A percentile compares a stretch with the other conserved stretches of the same genome.
Conservation (phyloP, 1,284 basidiomycete species). For the Pterulicium gracile region DNA sequence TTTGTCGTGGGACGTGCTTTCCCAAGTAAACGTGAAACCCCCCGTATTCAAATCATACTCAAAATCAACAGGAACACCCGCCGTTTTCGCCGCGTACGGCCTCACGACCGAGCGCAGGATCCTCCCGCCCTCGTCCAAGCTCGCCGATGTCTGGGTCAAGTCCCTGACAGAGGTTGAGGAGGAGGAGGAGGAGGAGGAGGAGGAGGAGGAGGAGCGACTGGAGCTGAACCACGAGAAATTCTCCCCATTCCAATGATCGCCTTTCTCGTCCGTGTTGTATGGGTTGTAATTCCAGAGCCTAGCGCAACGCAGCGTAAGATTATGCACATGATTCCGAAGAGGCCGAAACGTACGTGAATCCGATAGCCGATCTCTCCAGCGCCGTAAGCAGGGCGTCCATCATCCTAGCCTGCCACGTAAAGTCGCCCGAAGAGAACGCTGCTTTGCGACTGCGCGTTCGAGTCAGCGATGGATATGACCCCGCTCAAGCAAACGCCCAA, state of each 20-base stretch:
- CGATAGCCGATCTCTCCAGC: conserved; percentile 61
- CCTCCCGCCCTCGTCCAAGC: conserved; percentile 73
- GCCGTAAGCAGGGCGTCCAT: conserved; percentile 83
- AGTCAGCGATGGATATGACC: conserved; percentile 2
- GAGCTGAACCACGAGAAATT: conserved; percentile 90
- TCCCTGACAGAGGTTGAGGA: conserved; percentile 21
- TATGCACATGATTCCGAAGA: conserved; percentile 1
- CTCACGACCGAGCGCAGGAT: conserved; percentile 71
- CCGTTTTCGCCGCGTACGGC: conserved; percentile 71
- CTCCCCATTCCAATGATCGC: conserved; percentile 94
- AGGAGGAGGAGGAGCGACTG: conserved; percentile 39
- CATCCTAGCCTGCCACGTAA: conserved; percentile 74
- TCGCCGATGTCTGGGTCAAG: conserved; percentile 43
- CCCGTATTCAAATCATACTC: conserved; percentile 66
- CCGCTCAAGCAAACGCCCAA: conserved; percentile 8
- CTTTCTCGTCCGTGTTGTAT: conserved; percentile 64
- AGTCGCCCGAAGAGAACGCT: conserved; percentile 68
- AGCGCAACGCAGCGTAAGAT: conserved; percentile 5
- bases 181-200: conserved; percentile 30
- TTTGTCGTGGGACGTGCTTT: conserved; percentile 22
- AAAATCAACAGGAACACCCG: conserved; percentile 58
- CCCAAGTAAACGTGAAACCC: conserved; percentile 53
- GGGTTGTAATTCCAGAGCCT: conserved; percentile 97
- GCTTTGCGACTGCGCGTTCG: conserved; percentile 42
- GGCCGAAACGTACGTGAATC: conserved; percentile 62